Base-by-base conservation (phyloP, 495 filamentous ascomycete species). In the Pseudoneurospora amorphoporcata region DNA sequence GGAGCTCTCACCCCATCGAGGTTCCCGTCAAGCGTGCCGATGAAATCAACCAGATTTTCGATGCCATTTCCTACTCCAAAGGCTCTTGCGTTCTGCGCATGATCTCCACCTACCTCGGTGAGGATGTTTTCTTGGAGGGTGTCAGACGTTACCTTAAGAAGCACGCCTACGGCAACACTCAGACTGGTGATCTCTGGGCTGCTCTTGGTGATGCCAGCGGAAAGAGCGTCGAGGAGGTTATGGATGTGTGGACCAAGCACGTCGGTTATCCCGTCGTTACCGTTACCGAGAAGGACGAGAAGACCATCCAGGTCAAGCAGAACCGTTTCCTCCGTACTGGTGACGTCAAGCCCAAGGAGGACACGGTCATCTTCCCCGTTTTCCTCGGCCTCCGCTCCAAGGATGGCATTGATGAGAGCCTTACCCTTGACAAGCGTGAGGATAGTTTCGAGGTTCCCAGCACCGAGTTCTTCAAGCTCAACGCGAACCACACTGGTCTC, bases 21-120 rank as follows among this genome's bases (percentile, higher is more conserved):
- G 94, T 97, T 9, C 95, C 95, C 9, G 94, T 99, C 70, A 96
- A 97, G 86, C 90, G 89, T 72, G 94, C 95, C 42, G 92, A 96
- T 75, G 94, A 98, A 81, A 93, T 99, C 82, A 96, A 97, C 82
- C 95, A 99, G 83, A 97, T 99, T 78, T 99, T 99, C 79, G 95
- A 99, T 81, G 93, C 93, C 68, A 99, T 98, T 75, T 97, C 95
- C 4, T 98, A 99, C 83, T 93, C 92, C 39, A 99, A 99, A 86
- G 95, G 95, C 17, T 97, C 93, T 4, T 96, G 93, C 75, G 94
- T 98, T 14, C 87, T 99, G 72, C 91, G 95, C 79, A 99, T 99
- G 95, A 93, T 99, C 73, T 97, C 95, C 38, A 95, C 92, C 75
- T 95, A 96, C 76, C 87, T 99, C 35, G 95, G 95, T 70, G 94